These are phyloP conservation scores for Trichosanthes truncata DNA, from an alignment of 306 rosid genomes.

Conservation along the genomic window DNA sequence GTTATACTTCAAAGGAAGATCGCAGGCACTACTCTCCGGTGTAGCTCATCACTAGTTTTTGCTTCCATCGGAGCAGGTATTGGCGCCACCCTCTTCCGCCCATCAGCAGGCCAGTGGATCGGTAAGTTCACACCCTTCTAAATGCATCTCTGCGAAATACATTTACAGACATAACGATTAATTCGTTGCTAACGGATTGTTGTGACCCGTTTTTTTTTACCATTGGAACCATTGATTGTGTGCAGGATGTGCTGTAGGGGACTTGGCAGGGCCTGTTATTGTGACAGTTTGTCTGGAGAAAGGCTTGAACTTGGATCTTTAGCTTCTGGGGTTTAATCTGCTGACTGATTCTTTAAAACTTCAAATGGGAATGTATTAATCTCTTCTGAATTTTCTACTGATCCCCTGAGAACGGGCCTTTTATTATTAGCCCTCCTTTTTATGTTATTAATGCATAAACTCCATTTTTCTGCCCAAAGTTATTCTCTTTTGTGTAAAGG, in stretches of 20 bases:
- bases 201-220: background rate
- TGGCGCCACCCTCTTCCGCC: slow-evolving; percentile 58
- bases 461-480: background rate
- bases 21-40: slow-evolving; percentile 36
- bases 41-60: slow-evolving; percentile 58
- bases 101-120: slow-evolving; percentile 66
- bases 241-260: slow-evolving; percentile 72
- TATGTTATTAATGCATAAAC: background rate
- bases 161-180: background rate
- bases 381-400: background rate
- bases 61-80: slow-evolving; percentile 79
- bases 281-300: slow-evolving; percentile 33
- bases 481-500: background rate
- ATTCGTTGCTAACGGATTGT: background rate
- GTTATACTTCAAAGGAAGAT: slow-evolving; percentile 30
- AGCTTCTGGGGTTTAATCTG: slow-evolving; percentile 10
- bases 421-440: background rate
- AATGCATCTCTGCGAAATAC: background rate
- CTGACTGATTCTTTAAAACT: slow-evolving; percentile 11
- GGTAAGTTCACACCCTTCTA: slow-evolving; percentile 38
- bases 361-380: background rate
- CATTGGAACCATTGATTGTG: background rate
- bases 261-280: slow-evolving; percentile 67
- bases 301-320: slow-evolving; percentile 25
- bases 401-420: background rate